These are phyloP conservation scores for Leucogyrophana mollusca DNA, from an alignment of 768 basidiomycete species.

Conservation along the genomic window DNA sequence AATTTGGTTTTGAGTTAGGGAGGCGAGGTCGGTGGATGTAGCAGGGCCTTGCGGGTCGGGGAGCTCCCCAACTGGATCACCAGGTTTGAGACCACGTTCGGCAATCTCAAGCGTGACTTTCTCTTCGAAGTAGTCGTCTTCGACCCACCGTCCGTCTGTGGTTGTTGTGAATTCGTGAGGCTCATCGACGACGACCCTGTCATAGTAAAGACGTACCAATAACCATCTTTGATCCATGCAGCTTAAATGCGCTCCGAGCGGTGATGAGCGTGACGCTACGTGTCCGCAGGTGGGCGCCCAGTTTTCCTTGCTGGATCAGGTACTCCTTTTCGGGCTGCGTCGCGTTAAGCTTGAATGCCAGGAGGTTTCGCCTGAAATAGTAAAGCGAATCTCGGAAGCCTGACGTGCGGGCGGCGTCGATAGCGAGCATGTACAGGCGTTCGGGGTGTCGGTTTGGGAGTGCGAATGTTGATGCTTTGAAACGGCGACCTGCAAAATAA, in stretches of 20 bases:
- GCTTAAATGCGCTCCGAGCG: constrained; percentile 89
- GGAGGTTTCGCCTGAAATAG: constrained; percentile 90
- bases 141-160: constrained; percentile 87
- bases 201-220: constrained; percentile 51
- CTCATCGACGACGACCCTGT: background rate
- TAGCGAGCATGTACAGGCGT: constrained; percentile 90
- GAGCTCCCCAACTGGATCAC: constrained; percentile 81
- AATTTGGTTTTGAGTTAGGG: constrained; percentile 22
- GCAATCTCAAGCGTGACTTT: constrained; percentile 74
- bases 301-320: constrained; percentile 84
- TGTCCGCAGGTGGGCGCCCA: constrained; percentile 85
- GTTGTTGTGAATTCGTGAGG: background rate
- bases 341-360: constrained; percentile 88
- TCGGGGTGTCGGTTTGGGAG: constrained; percentile 83
- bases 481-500: constrained; percentile 63
- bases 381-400: constrained; percentile 98
- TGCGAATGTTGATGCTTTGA: constrained; percentile 88
- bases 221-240: constrained; percentile 91
- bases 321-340: constrained; percentile 90
- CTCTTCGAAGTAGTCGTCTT: constrained; percentile 95
- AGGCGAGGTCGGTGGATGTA: constrained; percentile 39
- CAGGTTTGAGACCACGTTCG: constrained; percentile 78
- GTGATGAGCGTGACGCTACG: constrained; percentile 93
- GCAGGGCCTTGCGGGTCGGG: constrained; percentile 65
- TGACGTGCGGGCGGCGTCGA: constrained; percentile 94